Evolutionary conservation across 2,329 filamentous ascomycete genomes (phyloP), one percentile per base, ranked within the genome.

Genomic region (Clathrospora elynae): DNA sequence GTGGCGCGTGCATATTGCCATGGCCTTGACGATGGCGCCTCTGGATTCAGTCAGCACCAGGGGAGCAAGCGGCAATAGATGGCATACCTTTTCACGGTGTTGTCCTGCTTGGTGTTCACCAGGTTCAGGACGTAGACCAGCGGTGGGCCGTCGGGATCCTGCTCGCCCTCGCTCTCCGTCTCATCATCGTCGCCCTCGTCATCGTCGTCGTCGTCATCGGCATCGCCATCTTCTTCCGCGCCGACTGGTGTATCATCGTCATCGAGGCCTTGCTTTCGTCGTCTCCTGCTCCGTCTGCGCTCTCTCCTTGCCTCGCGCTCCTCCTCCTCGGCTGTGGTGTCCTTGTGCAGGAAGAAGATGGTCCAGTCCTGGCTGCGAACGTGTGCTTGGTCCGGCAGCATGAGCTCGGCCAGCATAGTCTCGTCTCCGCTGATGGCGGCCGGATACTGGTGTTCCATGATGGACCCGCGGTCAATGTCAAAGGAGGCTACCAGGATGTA

Each of bases 361-460:
- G 93, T 99, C 93, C 93, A 99, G 70, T 99, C 93, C 72, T 97
- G 91, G 64, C 88, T 92, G 25, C 93, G 83, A 49, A 93, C 84
- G 73, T 99, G 93, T 14, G 92, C 90, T 72, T 97, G 92, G 71
- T 99, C 93, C 0, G 93, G 93, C 68, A 99, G 76, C 93, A 99
- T 99, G 63, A 99, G 82, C 75, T 99, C 93, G 5, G 93, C 93
- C 64, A 99, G 74, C 91, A 97, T 97, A 63, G 95, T 87, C 74
- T 99, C 93, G 67, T 99, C 92, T 20, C 93, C 92, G 35, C 90
- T 96, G 51, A 99, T 97, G 35, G 92, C 85, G 28, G 89, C 86
- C 0, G 93, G 93, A 66, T 92, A 99, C 67, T 99, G 93, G 68
- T 99, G 91, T 68, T 99, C 93, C 93, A 99, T 97, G 59, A 96